phyloP scores from a whole-genome alignment of 2,329 filamentous ascomycete genomes.

The Cryphonectria japonica region DNA sequence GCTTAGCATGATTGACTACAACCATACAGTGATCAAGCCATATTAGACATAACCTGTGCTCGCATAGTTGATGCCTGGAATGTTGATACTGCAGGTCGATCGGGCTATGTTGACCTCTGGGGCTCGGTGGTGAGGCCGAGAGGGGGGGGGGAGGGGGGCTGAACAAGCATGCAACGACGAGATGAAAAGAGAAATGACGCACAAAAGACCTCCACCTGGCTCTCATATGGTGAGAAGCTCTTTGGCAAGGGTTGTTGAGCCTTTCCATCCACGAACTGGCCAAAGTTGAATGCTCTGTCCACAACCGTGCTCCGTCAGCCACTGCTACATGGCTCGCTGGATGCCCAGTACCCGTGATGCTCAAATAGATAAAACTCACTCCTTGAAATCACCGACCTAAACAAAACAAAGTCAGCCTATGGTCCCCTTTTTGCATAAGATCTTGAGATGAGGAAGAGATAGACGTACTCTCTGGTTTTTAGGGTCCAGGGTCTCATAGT shows the following conservation, averaged over 20 bases:
- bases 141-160: no score
- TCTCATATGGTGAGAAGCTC: conserved; percentile 62
- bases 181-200: conserved; percentile 52
- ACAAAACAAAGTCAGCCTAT: conserved; percentile 5
- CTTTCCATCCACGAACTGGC: conserved; percentile 70
- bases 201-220: conserved; percentile 72
- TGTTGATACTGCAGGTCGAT: no score
- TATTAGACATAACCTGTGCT: no score
- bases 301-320: neutral
- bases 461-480: conserved; percentile 71
- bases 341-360: neutral
- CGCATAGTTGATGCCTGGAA: no score
- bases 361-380: conserved; percentile 54
- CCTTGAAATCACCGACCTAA: conserved; percentile 83
- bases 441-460: neutral
- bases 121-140: no score
- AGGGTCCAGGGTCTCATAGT: conserved; percentile 85
- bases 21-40: no score
- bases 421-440: neutral
- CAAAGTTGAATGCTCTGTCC: conserved; percentile 86
- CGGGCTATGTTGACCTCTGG: no score
- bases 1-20: no score
- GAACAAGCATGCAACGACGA: neutral
- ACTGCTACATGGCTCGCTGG: neutral
- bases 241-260: conserved; percentile 77